Evolutionary conservation across 345 rosid species (phyloP).

Genomic region (Rhodamnia rubescens): DNA sequence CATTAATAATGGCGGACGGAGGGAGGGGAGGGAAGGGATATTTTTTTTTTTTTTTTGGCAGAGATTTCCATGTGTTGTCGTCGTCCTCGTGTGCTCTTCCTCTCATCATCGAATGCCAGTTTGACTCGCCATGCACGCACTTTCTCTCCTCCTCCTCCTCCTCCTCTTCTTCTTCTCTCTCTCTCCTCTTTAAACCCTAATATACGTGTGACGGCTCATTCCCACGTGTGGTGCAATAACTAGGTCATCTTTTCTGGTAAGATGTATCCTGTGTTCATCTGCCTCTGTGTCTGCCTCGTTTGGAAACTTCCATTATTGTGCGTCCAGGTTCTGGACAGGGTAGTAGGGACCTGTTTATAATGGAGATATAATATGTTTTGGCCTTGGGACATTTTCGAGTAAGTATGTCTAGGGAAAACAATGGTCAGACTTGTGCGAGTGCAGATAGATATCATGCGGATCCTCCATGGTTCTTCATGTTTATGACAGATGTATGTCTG

Average conservation of each 20-base stretch:
- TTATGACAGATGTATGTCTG: neutral
- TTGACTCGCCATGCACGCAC: neutral
- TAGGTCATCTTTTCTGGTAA: neutral
- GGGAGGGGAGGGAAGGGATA: conserved; percentile 3
- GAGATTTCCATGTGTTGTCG: conserved; percentile 5
- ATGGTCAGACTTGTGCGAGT: neutral
- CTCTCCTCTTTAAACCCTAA: neutral
- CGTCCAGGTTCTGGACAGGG: neutral
- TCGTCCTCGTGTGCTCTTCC: conserved; percentile 30
- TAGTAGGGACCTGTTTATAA: neutral
- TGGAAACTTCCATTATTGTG: neutral
- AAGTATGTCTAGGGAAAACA: neutral
- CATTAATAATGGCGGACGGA: no score
- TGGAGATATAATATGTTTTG: neutral
- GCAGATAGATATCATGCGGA: neutral
- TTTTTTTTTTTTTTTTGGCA: neutral
- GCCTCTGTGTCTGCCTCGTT: neutral
- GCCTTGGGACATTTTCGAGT: neutral
- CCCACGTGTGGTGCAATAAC: neutral
- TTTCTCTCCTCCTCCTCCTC: neutral
- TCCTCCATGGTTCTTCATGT: neutral
- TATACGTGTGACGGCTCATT: no score
- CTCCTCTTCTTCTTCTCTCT: neutral
- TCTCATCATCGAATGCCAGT: conserved; percentile 7
- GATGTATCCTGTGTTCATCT: neutral